Percentiles rank a stretch among this genome's conserved stretches.
Evolutionary conservation across 176 grass and related monocot species (phyloP).

Genomic region (Elymus sibiricus): DNA sequence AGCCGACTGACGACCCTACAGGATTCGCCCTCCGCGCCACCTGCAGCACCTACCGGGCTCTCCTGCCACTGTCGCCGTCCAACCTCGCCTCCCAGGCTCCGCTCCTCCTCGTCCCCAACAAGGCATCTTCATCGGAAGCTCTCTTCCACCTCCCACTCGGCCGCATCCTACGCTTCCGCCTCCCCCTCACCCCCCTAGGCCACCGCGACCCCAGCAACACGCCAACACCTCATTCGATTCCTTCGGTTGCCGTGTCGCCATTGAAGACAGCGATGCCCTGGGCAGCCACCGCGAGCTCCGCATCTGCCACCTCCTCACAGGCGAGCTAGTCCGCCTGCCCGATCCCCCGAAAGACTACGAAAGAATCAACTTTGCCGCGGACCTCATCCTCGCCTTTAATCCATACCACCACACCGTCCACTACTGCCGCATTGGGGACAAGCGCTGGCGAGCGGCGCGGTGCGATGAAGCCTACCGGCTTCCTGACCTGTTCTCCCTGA

Average conservation of each 20-base stretch:
- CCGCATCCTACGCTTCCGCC: constrained; percentile 40
- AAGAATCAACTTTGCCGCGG: no score
- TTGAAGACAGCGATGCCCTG: no score
- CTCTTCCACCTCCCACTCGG: constrained; percentile 44
- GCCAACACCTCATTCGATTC: constrained; percentile 29
- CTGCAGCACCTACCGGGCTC: constrained; percentile 40
- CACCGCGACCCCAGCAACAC: constrained; percentile 11
- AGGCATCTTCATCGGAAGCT: constrained; percentile 35
- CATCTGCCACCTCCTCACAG: no score
- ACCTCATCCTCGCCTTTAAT: no score
- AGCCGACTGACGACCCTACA: constrained; percentile 40
- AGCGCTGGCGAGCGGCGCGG: no score
- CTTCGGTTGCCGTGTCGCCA: constrained; percentile 41
- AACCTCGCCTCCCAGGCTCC: constrained; percentile 42
- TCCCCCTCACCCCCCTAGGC: constrained; percentile 25
- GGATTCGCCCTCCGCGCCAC: constrained; percentile 48
- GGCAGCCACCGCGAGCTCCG: no score
- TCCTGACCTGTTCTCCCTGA: no score
- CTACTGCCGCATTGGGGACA: no score
- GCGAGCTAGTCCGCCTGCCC: no score
- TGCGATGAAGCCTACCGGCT: no score
- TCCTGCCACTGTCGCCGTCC: constrained; percentile 18
- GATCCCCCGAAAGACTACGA: no score
- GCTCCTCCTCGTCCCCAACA: constrained; percentile 42
- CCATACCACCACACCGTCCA: no score